Evolutionary conservation across 192 early-diverging fungal genomes (phyloP), one percentile per base, ranked within the genome.

Genomic region (Geosiphon pyriformis): DNA sequence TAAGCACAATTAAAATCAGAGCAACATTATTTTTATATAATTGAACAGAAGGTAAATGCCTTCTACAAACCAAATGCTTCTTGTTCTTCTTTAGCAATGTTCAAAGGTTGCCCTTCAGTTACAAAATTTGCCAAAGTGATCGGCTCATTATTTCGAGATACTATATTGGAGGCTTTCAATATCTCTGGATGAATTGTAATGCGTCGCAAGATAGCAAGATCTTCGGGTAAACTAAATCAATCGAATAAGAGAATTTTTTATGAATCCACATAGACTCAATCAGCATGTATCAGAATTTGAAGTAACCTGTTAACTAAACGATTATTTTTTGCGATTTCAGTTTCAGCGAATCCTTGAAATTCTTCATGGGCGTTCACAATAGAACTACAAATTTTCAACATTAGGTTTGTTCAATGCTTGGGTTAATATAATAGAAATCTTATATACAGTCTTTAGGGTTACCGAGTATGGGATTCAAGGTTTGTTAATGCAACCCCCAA

Each of bases 401-500:
- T 37, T 22, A 3, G n/a, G n/a, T n/a, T n/a, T n/a, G n/a, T n/a
- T n/a, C n/a, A n/a, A n/a, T n/a, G n/a, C n/a, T n/a, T n/a, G n/a
- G n/a, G n/a, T n/a, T n/a, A n/a, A n/a, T n/a, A n/a, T n/a, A n/a
- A n/a, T n/a, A n/a, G n/a, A n/a, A n/a, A n/a, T n/a, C n/a, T n/a
- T n/a, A n/a, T n/a, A n/a, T n/a, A n/a, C n/a, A n/a, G n/a, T n/a
- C n/a, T n/a, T n/a, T n/a, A n/a, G n/a, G n/a, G n/a, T 4, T 65
- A 70, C 66, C 56, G 69, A 33, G 70, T 75, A 50, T 84, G 80
- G 3, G 78, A 62, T 29, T 80, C 75, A 17, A 84, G 51, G 71
- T 82, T 84, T 7, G 76, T 74, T 1, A 82, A 27, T 2, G 80
- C 82, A 6, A 80, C 82, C 30, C 74, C 72, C 29, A 84, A 57